These are phyloP conservation scores for Dissophora ornata DNA, from an alignment of 192 early-diverging fungal genomes.

Conservation along the genomic window DNA sequence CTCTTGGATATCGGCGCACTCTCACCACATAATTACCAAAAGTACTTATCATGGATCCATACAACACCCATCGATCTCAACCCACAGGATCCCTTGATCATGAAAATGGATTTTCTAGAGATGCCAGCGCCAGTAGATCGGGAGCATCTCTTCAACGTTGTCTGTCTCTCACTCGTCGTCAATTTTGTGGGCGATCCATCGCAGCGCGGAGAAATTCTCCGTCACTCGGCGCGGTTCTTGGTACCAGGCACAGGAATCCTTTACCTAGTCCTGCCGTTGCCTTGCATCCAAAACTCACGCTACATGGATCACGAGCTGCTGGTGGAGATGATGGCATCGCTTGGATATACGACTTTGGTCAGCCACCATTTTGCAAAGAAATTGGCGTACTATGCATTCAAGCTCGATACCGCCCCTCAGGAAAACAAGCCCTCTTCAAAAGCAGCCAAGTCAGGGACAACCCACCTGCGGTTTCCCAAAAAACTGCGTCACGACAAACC, in stretches of 20 bases:
- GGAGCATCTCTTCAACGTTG: conserved; percentile 73
- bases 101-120: conserved; percentile 87
- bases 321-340: conserved; percentile 65
- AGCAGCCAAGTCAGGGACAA: neutral
- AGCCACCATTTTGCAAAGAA: conserved; percentile 75
- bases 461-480: conserved; percentile 61
- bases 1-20: conserved; percentile 91
- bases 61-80: conserved; percentile 89
- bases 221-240: conserved; percentile 61
- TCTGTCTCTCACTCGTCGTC: conserved; percentile 86
- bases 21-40: conserved; percentile 78
- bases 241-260: conserved; percentile 64
- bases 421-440: neutral
- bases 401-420: conserved; percentile 15
- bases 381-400: conserved; percentile 85
- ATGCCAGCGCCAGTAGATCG: conserved; percentile 57
- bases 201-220: conserved; percentile 77
- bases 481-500: conserved; percentile 72
- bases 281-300: conserved; percentile 87
- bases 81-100: conserved; percentile 77
- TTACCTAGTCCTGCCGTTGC: conserved; percentile 83
- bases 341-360: conserved; percentile 72
- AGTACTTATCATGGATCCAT: conserved; percentile 73
- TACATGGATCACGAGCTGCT: conserved; percentile 85
- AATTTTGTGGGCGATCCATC: conserved; percentile 88